phyloP scores from a whole-genome alignment of 2,329 filamentous ascomycete genomes.

The Ceratocystis harringtonii region DNA sequence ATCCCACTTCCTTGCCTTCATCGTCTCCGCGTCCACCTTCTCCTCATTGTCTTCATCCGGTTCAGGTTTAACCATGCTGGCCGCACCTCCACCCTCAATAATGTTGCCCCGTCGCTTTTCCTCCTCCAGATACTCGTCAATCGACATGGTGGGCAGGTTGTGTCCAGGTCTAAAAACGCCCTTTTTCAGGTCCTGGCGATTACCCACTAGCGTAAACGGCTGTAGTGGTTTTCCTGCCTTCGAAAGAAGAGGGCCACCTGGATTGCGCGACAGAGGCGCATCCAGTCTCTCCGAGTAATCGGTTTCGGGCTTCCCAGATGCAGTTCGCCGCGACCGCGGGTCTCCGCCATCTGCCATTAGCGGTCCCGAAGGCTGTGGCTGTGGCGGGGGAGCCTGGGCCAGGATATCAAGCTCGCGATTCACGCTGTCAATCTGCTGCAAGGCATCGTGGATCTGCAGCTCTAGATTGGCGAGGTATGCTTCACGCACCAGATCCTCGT shows the following conservation, averaged over 20 bases:
- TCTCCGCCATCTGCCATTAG: conserved; percentile 25
- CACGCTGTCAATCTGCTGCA: conserved; percentile 75
- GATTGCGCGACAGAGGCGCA: conserved; percentile 37
- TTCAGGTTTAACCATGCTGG: conserved; percentile 50
- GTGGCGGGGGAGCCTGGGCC: conserved; percentile 48
- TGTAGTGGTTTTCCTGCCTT: conserved; percentile 70
- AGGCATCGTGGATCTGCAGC: conserved; percentile 62
- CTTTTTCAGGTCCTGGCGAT: conserved; percentile 56
- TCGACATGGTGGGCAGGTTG: conserved; percentile 90
- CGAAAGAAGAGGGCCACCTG: conserved; percentile 58
- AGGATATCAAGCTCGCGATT: conserved; percentile 75
- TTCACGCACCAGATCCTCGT: conserved; percentile 71
- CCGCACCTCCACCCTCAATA: conserved; percentile 76
- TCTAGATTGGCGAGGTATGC: conserved; percentile 62
- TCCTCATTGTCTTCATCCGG: conserved; percentile 82
- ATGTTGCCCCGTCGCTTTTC: conserved; percentile 73
- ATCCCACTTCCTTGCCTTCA: conserved; percentile 92
- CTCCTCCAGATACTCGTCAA: conserved; percentile 94
- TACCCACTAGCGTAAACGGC: conserved; percentile 75
- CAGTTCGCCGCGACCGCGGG: conserved; percentile 24
- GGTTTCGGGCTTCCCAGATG: conserved; percentile 26
- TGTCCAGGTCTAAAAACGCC: conserved; percentile 85
- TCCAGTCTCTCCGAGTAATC: conserved; percentile 64
- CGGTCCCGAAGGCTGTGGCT: conserved; percentile 31
- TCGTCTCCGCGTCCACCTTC: conserved; percentile 75